A percentile compares a stretch with the other conserved stretches of the same genome.
phyloP scores from a whole-genome alignment of 257 asterid species.

The Lycium ferocissimum region DNA sequence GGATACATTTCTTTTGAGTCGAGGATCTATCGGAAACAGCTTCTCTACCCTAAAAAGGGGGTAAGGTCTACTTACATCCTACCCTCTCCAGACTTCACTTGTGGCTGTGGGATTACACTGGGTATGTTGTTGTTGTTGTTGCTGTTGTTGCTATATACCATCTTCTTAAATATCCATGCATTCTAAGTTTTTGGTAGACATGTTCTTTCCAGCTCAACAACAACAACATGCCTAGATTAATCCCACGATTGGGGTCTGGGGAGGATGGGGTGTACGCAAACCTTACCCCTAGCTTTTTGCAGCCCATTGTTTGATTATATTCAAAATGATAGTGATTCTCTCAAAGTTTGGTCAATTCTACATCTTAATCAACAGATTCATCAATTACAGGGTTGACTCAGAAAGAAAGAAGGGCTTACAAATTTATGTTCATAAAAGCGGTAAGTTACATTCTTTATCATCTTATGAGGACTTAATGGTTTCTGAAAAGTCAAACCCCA shows the following conservation, averaged over 20 bases:
- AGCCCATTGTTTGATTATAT: not conserved
- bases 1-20: too few species aligned
- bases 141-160: not conserved
- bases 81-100: too few species aligned
- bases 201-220: not conserved
- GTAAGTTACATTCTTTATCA: not conserved
- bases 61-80: too few species aligned
- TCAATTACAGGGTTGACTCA: not conserved
- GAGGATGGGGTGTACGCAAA: too few species aligned
- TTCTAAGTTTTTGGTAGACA: not conserved
- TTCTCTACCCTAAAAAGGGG: too few species aligned
- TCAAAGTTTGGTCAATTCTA: not conserved
- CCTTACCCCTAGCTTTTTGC: too few species aligned
- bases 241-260: too few species aligned
- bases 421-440: not conserved
- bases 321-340: constrained; percentile 22
- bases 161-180: not conserved
- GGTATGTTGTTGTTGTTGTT: too few species aligned
- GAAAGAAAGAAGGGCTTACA: constrained; percentile 19
- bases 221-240: too few species aligned
- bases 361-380: not conserved
- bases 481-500: constrained; percentile 4
- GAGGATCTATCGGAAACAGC: too few species aligned
- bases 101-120: too few species aligned
- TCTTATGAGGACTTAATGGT: not conserved